A percentile compares a stretch with the other conserved stretches of the same genome.
These are phyloP conservation scores for Coffea humblotiana DNA, from an alignment of 305 asterid genomes.

Conservation along the genomic window DNA sequence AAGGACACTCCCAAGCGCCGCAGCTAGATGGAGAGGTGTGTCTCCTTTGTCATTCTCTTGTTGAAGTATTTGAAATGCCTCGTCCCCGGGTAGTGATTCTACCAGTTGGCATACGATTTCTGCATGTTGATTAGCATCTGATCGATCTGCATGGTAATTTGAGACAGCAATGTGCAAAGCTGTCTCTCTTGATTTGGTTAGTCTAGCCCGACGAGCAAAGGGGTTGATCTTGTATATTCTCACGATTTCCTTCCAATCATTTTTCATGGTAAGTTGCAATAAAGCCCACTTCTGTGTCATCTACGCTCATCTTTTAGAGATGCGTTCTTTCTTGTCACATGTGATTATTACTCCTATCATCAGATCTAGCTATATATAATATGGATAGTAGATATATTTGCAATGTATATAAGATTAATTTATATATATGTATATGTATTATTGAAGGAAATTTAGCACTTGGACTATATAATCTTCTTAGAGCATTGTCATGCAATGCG, in stretches of 20 bases:
- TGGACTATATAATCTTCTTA: too few species aligned
- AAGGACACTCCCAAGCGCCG: constrained; percentile 36
- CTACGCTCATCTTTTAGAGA: background rate
- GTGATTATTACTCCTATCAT: background rate
- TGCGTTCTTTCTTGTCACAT: background rate
- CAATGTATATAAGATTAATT: too few species aligned
- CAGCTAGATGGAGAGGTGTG: constrained; percentile 57
- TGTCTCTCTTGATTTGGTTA: constrained; percentile 43
- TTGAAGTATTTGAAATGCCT: background rate
- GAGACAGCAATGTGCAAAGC: constrained; percentile 47
- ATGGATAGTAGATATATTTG: too few species aligned
- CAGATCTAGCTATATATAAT: background rate
- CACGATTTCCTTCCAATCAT: constrained; percentile 25
- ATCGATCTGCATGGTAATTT: constrained; percentile 22
- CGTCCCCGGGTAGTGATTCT: background rate
- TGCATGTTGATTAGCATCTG: background rate
- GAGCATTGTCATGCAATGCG: too few species aligned
- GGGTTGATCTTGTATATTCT: background rate
- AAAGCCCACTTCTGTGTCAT: background rate
- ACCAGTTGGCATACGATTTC: constrained; percentile 22
- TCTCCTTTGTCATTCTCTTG: constrained; percentile 33
- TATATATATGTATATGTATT: too few species aligned
- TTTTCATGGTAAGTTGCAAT: constrained; percentile 28
- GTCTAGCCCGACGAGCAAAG: constrained; percentile 12
- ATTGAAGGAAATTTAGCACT: too few species aligned